Percentiles rank a stretch among this genome's conserved stretches.
These are phyloP conservation scores for Periglandula ipomoeae DNA, from an alignment of 2,329 filamentous ascomycete genomes.

Conservation along the genomic window DNA sequence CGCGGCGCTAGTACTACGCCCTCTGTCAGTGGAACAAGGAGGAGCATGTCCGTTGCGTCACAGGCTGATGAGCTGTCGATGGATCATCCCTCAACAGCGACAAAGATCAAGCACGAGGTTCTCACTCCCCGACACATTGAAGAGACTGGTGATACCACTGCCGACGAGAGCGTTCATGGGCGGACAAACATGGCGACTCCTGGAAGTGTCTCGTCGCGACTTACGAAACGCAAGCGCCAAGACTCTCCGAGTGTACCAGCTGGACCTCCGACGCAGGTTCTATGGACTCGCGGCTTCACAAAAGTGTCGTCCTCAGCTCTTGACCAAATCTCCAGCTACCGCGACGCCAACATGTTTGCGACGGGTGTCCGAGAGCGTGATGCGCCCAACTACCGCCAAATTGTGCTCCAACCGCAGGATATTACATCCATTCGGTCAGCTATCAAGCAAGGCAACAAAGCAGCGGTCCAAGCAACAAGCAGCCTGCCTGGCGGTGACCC, in stretches of 20 bases:
- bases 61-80: slow-evolving; percentile 38
- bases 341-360: slow-evolving; percentile 71
- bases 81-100: slow-evolving; percentile 29
- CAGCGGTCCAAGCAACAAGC: slow-evolving; percentile 50
- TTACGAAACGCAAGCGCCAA: slow-evolving; percentile 49
- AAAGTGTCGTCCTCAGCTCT: slow-evolving; percentile 64
- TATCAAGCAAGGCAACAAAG: slow-evolving; percentile 63
- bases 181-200: slow-evolving; percentile 28
- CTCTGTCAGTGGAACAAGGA: slow-evolving; percentile 24
- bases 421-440: slow-evolving; percentile 69
- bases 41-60: slow-evolving; percentile 37
- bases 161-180: slow-evolving; percentile 40
- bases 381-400: slow-evolving; percentile 65
- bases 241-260: slow-evolving; percentile 38
- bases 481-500: slow-evolving; percentile 52
- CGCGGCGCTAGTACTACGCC: slow-evolving; percentile 26
- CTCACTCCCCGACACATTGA: slow-evolving; percentile 45
- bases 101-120: slow-evolving; percentile 51
- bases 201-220: slow-evolving; percentile 27
- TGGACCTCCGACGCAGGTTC: slow-evolving; percentile 55
- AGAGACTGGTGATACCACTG: slow-evolving; percentile 46
- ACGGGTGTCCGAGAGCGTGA: slow-evolving; percentile 65
- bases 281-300: slow-evolving; percentile 67
- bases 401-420: slow-evolving; percentile 67
- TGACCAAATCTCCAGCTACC: slow-evolving; percentile 68